These are phyloP conservation scores for Globisporangium cylindrosporum DNA, from an alignment of 352 stramenopile genomes.

Conservation along the genomic window DNA sequence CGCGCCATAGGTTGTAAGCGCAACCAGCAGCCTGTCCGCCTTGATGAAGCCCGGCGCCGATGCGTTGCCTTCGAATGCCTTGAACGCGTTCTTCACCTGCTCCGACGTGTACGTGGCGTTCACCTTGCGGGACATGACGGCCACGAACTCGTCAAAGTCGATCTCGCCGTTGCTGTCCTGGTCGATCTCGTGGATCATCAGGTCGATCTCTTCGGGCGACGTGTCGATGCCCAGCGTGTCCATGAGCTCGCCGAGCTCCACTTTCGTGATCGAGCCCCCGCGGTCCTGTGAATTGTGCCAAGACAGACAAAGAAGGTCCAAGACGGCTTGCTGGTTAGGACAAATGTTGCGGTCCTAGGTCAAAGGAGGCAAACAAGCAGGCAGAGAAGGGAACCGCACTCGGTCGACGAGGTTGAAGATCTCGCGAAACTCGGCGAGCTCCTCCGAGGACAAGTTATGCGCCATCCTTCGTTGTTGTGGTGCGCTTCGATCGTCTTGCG, in stretches of 20 bases:
- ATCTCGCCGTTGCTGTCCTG: constrained; percentile 94
- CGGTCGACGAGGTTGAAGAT: constrained; percentile 95
- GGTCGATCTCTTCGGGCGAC: constrained; percentile 90
- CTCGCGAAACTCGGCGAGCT: constrained; percentile 91
- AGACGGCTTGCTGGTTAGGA: neutral
- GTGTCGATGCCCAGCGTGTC: constrained; percentile 93
- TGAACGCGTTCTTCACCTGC: constrained; percentile 91
- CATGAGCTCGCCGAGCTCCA: constrained; percentile 93
- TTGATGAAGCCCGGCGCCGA: constrained; percentile 77
- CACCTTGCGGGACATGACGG: constrained; percentile 93
- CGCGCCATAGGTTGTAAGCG: constrained; percentile 88
- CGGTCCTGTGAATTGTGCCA: constrained; percentile 63
- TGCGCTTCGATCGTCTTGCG: neutral
- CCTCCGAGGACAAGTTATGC: constrained; percentile 66
- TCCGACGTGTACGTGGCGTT: constrained; percentile 92
- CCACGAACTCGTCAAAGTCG: constrained; percentile 95
- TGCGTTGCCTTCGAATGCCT: constrained; percentile 64
- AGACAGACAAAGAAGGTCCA: neutral
- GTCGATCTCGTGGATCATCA: constrained; percentile 96
- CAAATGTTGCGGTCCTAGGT: neutral
- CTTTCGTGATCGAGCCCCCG: constrained; percentile 92
- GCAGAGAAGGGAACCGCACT: constrained; percentile 26
- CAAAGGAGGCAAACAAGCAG: neutral
- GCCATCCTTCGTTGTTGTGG: constrained; percentile 31
- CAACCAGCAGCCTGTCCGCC: constrained; percentile 79